Base-by-base conservation (phyloP, 2,329 filamentous ascomycete species). In the Cercospora janseana region DNA sequence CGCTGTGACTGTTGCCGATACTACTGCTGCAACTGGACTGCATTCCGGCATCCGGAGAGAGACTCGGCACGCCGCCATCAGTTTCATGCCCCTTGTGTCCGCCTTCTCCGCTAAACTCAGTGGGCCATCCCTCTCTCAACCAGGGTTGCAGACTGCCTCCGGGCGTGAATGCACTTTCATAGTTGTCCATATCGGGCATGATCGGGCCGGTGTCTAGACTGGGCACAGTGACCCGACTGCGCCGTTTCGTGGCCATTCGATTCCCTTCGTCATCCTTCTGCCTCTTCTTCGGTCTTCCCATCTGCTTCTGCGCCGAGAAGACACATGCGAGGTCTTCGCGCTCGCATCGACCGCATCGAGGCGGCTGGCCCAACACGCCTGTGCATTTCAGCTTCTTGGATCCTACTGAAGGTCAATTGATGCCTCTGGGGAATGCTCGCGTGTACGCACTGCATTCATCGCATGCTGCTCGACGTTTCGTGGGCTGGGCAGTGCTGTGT, bases 221-320 rank as follows among this genome's bases (percentile, higher is more conserved):
- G 15, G 28, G 12, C 5, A 12, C 32, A 10, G 10, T 27, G 15
- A 31, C 27, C 13, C 18, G 27, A 16, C 20, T 23, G 9, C 18
- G 13, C 8, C 35, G 21, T 20, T 37, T 46, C 26, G 26, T 26
- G n/a, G 15, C 15, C 13, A 34, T 7, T 31, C 12, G n/a, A 4
- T 42, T 38, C 16, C 16, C 13, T 37, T 34, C 12, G 7, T 16
- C 29, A 12, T 24, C 6, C 9, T 54, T 57, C 4, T 52, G 62
- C 44, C 74, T 67, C 60, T 78, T 78, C 52, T 71, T 70, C n/a
- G 75, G 75, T 34, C 75, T 60, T 7, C 75, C 75, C 75, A 78
- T 78, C 27, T 66, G 69, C 60, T 75, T 77, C 45, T 73, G 73
- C 2, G 64, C 62, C 18, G 73, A 76, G 59, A 77, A 78, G 20